Percentiles rank a stretch among this genome's conserved stretches.
phyloP scores from a whole-genome alignment of 257 asterid species.

The Solanum tacnaense region DNA sequence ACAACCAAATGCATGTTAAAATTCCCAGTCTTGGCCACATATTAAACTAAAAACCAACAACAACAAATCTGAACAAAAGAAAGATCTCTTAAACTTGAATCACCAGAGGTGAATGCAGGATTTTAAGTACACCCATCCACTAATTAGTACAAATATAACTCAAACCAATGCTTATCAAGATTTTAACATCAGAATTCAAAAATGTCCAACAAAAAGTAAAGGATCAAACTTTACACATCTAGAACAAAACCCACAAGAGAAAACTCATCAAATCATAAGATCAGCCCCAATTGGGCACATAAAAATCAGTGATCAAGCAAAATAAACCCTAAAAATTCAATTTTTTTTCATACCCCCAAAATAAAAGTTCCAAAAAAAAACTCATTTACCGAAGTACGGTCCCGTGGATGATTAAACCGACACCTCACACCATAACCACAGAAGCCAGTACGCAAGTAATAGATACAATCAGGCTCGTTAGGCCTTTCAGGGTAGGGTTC shows the following conservation, averaged over 20 bases:
- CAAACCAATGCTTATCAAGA: background rate
- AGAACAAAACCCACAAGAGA: background rate
- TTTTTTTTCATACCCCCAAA: background rate
- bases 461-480: conserved; percentile 73
- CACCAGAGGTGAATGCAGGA: background rate
- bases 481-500: conserved; percentile 87
- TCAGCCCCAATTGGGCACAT: conserved; percentile 7
- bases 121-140: background rate
- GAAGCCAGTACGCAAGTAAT: conserved; percentile 83
- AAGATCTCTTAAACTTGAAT: background rate
- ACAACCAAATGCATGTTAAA: conserved; percentile 19
- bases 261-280: conserved; percentile 2
- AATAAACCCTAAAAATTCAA: background rate
- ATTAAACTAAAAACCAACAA: background rate
- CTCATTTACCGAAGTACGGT: conserved; percentile 39
- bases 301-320: conserved; percentile 24
- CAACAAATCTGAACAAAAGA: conserved; percentile 1
- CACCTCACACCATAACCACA: conserved; percentile 90
- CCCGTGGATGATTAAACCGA: conserved; percentile 94
- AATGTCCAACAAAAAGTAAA: conserved; percentile 1
- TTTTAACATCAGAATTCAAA: background rate
- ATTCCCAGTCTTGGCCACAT: background rate
- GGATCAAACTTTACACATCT: background rate
- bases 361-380: background rate
- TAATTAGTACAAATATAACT: background rate